These are phyloP conservation scores for Metschnikowia picachoensis DNA, from an alignment of 805 yeast species.

Conservation along the genomic window DNA sequence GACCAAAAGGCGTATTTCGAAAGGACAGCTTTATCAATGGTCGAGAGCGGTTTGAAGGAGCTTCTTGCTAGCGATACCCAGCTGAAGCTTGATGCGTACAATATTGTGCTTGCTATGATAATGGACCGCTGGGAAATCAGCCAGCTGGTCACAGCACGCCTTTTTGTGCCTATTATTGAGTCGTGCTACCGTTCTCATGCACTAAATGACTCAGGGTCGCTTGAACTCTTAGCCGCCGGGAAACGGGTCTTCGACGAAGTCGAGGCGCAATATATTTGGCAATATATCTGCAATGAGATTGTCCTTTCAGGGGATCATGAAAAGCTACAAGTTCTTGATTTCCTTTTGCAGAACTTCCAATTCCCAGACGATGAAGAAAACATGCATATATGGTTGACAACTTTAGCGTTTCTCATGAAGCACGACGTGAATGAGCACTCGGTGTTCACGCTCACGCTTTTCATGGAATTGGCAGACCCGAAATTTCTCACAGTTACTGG, in stretches of 20 bases:
- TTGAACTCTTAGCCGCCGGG: constrained; percentile 53
- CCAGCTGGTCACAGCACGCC: constrained; percentile 60
- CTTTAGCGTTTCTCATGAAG: constrained; percentile 44
- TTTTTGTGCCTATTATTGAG: constrained; percentile 62
- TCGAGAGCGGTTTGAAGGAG: constrained; percentile 52
- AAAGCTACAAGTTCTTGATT: constrained; percentile 49
- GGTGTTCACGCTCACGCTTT: constrained; percentile 35
- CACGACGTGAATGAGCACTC: constrained; percentile 23
- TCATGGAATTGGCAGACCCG: constrained; percentile 58
- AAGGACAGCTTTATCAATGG: constrained; percentile 47
- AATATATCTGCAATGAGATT: constrained; percentile 46
- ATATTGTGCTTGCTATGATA: constrained; percentile 59
- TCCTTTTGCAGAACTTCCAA: constrained; percentile 61
- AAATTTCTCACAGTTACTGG: constrained; percentile 35
- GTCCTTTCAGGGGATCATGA: constrained; percentile 26
- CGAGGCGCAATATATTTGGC: constrained; percentile 79
- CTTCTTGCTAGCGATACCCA: constrained; percentile 33
- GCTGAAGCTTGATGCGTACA: constrained; percentile 48
- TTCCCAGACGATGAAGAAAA: constrained; percentile 87
- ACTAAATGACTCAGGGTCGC: neutral
- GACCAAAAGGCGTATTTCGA: constrained; percentile 49
- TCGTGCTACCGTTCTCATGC: constrained; percentile 32
- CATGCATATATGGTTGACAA: constrained; percentile 69
- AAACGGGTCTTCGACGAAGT: constrained; percentile 78
- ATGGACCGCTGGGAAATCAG: constrained; percentile 97